Base-by-base conservation (phyloP, 73 alveolate species). In the Paramecium tetraurelia region DNA sequence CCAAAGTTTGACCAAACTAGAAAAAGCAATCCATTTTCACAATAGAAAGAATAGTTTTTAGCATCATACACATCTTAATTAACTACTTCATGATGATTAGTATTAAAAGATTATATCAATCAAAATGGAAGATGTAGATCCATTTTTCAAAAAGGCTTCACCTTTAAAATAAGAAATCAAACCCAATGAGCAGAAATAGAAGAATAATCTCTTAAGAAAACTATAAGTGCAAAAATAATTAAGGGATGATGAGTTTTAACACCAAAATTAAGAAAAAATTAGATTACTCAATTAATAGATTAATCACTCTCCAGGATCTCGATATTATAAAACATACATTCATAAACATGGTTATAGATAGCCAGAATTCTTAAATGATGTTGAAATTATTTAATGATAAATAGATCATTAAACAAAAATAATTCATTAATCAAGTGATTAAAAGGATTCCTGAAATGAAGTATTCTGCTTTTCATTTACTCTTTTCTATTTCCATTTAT, bases 361-460 rank as follows among this genome's bases (percentile, higher is more conserved):
- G 77, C 77, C 84, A 31, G 53, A 31, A 63, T 63, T 63, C 27
- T 63, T 63, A 63, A 63, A 63, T 31, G 84, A 63, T 63, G 84
- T 63, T 63, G 48, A 63, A 22, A 31, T 63, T 27, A 63, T 63
- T 27, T 63, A 63, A 63, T 63, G 84, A 63, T 63, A 63, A 31
- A 63, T 63, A 63, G 14, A 53, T 53, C 69, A n/a, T 63, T 63
- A 63, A 27, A 63, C 10, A 31, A 33, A 63, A 63, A 22, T 31
- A 22, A 63, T 53, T 63, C 84, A 63, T 63, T 63, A 63, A 63
- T 63, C 84, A 63, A 63, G 84, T 63, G 41, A 63, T 63, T 63
- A 63, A 27, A 63, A 63, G 41, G 84, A 63, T 27, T 63, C 84
- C 22, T 11, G 9, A 63, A 31, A 31, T 22, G 84, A 27, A 31